Conservation (phyloP, 305 asterid species). For the Nicotiana rustica region DNA sequence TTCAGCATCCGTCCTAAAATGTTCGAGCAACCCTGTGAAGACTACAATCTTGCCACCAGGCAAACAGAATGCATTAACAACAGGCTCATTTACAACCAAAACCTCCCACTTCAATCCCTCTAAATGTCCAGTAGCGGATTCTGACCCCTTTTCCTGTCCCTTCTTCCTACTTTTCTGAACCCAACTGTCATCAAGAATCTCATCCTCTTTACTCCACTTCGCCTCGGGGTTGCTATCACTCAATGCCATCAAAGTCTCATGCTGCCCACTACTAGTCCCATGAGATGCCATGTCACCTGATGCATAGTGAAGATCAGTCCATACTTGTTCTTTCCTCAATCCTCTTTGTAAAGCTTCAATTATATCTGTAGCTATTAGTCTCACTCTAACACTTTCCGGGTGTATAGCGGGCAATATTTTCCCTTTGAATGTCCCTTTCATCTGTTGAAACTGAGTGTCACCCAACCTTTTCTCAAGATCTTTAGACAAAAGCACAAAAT, state of each 20-base stretch:
- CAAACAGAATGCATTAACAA: slow-evolving; percentile 56
- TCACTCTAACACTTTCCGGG: slow-evolving; percentile 82
- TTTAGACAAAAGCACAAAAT: slow-evolving; percentile 74
- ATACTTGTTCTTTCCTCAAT: slow-evolving; percentile 71
- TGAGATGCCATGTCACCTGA: slow-evolving; percentile 38
- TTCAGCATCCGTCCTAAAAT: slow-evolving; percentile 78
- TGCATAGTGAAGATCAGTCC: slow-evolving; percentile 76
- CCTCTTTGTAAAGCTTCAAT: slow-evolving; percentile 83
- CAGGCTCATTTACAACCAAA: slow-evolving; percentile 71
- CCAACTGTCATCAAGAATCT: slow-evolving; percentile 87
- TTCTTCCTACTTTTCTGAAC: slow-evolving; percentile 75
- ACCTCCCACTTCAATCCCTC: slow-evolving; percentile 95
- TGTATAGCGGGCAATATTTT: slow-evolving; percentile 86
- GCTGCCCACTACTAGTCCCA: slow-evolving; percentile 41
- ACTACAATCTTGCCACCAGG: slow-evolving; percentile 98
- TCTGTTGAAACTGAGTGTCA: slow-evolving; percentile 60
- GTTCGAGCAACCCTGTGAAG: slow-evolving; percentile 76
- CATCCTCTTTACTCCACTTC: slow-evolving; percentile 77
- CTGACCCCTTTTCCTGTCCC: slow-evolving; percentile 66
- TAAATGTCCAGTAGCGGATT: slow-evolving; percentile 64
- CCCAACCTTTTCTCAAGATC: slow-evolving; percentile 67
- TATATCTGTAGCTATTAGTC: slow-evolving; percentile 67
- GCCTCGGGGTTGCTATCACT: slow-evolving; percentile 56
- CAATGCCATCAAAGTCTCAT: slow-evolving; percentile 48
- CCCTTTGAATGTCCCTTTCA: slow-evolving; percentile 62